Conservation (phyloP, 2,329 filamentous ascomycete genomes). For the Lecanosticta acicola region DNA sequence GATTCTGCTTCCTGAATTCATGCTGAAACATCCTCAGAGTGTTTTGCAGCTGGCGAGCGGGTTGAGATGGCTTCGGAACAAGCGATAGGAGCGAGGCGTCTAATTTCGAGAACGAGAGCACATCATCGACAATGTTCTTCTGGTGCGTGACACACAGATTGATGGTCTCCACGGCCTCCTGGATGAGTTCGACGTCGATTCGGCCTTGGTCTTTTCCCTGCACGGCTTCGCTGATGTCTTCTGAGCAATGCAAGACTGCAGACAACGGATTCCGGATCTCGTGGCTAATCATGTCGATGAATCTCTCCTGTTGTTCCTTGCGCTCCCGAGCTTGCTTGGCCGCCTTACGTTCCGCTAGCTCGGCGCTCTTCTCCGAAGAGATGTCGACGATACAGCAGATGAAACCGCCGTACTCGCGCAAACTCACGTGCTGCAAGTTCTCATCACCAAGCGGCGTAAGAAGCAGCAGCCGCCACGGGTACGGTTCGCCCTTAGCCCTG, state of each 20-base stretch:
- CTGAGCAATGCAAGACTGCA: slow-evolving; percentile 39
- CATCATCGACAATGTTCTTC: slow-evolving; percentile 39
- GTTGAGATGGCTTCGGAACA: slow-evolving; percentile 24
- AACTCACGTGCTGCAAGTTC: slow-evolving; percentile 27
- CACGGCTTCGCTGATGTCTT: slow-evolving; percentile 36
- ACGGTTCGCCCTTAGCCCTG: slow-evolving; percentile 32
- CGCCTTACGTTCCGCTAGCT: slow-evolving; percentile 38
- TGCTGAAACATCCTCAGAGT: slow-evolving; percentile 34
- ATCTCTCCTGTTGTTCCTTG: slow-evolving; percentile 43
- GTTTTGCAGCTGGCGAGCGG: slow-evolving; percentile 23
- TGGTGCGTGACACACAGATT: slow-evolving; percentile 42
- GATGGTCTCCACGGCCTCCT: slow-evolving; percentile 33
- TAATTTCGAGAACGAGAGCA: slow-evolving; percentile 33
- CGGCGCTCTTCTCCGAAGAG: slow-evolving; percentile 41
- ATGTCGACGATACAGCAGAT: slow-evolving; percentile 45
- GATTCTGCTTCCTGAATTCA: slow-evolving; percentile 28
- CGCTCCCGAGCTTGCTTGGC: slow-evolving; percentile 40
- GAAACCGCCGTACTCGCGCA: slow-evolving; percentile 37
- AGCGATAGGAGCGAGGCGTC: slow-evolving; percentile 31
- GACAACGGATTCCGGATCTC: slow-evolving; percentile 36
- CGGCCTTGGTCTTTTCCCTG: slow-evolving; percentile 15
- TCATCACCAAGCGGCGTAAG: slow-evolving; percentile 40
- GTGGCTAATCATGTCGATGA: slow-evolving; percentile 43
- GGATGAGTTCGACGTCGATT: slow-evolving; percentile 19
- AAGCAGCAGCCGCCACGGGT: slow-evolving; percentile 40